phyloP scores from a whole-genome alignment of 2,329 filamentous ascomycete genomes.

The Sporothrix luriei region DNA sequence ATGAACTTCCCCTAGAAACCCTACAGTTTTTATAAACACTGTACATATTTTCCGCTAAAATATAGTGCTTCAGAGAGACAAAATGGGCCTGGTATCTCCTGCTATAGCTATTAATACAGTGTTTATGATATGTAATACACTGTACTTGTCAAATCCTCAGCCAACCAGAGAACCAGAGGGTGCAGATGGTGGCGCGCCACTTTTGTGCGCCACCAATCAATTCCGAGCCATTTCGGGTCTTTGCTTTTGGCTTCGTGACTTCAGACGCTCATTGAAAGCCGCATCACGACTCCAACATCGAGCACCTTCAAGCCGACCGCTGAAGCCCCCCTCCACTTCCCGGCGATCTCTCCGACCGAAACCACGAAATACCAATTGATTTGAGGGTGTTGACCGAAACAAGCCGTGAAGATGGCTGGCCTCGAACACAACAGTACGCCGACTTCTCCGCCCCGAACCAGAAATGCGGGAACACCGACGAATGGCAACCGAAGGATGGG shows the following conservation, averaged over 20 bases:
- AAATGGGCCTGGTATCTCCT: background rate
- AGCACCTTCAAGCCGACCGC: background rate
- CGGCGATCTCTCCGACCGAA: background rate
- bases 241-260: constrained; percentile 18
- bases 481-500: background rate
- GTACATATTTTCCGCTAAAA: background rate
- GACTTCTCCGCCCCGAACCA: background rate
- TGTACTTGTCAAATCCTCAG: background rate
- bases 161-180: constrained; percentile 29
- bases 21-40: constrained; percentile 13
- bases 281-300: background rate
- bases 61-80: background rate
- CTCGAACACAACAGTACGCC: constrained; percentile 49
- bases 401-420: constrained; percentile 48
- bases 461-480: background rate
- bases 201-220: constrained; percentile 34
- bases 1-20: background rate
- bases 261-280: constrained; percentile 8
- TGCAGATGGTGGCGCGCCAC: background rate
- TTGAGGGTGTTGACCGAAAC: constrained; percentile 29
- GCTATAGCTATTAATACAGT: background rate
- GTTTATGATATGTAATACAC: accelerated
- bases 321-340: constrained; percentile 1
- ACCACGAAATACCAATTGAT: background rate
- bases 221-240: constrained; percentile 33